Conservation (phyloP, 179 eudicot species). For the Actinidia chinensis region DNA sequence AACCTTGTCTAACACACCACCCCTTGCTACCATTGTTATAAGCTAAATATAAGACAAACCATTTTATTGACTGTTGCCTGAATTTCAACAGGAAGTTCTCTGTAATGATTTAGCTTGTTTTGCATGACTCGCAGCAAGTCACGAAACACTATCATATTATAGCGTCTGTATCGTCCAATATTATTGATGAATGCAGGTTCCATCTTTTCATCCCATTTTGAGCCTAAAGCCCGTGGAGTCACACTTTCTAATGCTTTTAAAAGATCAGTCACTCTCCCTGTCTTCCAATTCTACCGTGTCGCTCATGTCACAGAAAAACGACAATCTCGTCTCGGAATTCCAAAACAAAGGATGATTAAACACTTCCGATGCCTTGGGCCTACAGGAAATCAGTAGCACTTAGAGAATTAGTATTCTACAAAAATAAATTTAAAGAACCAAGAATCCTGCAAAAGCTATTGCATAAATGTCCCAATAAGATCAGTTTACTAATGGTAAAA, state of each 20-base stretch:
- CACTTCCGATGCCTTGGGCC: conserved; percentile 79
- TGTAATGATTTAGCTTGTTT: conserved; percentile 84
- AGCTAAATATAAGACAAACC: background rate
- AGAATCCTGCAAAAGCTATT: background rate
- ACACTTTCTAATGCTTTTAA: conserved; percentile 60
- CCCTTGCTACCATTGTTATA: too few species aligned
- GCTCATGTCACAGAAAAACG: conserved; percentile 78
- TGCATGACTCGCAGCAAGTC: conserved; percentile 86
- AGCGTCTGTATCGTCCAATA: conserved; percentile 81
- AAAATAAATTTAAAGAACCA: conserved; percentile 9
- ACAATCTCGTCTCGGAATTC: conserved; percentile 67
- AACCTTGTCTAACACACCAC: too few species aligned
- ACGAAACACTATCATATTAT: conserved; percentile 73
- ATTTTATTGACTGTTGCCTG: conserved; percentile 37
- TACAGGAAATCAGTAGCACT: conserved; percentile 21
- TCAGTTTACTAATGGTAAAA: background rate
- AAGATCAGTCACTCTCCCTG: conserved; percentile 46
- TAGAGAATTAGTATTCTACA: background rate
- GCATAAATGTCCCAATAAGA: background rate
- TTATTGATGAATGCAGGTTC: conserved; percentile 68
- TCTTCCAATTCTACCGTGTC: conserved; percentile 90
- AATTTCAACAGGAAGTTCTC: conserved; percentile 77
- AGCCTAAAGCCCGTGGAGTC: conserved; percentile 59
- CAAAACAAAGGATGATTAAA: conserved; percentile 83
- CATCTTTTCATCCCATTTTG: conserved; percentile 83